Base-by-base conservation (phyloP, 805 yeast species). In the Clavispora fructus region DNA sequence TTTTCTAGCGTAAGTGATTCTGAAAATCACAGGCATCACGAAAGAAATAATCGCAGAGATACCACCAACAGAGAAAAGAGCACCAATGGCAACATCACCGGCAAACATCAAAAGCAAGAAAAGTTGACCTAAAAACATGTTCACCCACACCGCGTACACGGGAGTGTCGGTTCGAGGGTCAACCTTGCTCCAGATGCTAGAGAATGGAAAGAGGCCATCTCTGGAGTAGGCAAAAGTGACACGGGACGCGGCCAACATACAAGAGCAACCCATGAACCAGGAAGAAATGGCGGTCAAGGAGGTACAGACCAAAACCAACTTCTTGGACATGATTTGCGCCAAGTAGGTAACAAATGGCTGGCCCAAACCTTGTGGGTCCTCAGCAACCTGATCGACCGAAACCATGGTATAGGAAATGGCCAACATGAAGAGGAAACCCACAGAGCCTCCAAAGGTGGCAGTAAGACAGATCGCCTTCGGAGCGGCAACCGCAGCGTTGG, bases 61-160 rank as follows among this genome's bases (percentile, higher is more conserved):
- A 39, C 87, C 87, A 29, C 87, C 86, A 41, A 83, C 85, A 1
- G 87, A 80, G 66, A 83, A 83, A 49, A 82, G 81, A 38, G 89
- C 89, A 28, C 77, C 82, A 53, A 83, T 79, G 41, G 88, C 85
- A 17, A 75, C 71, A 48, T 78, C 81, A 35, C 85, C 85, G 30
- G 83, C 83, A 62, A 83, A 80, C 60, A 82, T 74, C 49, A 80
- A 71, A 46, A 79, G 69, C 50, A 81, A 66, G 19, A 80, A 65
- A 23, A 80, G 69, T 56, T 79, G 78, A 30, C 85, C 85, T 41
- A 82, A 53, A 29, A 74, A 51, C 56, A 74, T 69, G 64, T 82
- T 80, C 54, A 78, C 61, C 79, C 83, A 75, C 26, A 80, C 83
- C 0, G 87, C 86, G 58, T 78, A 71, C 42, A 84, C 71, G 6